phyloP scores from a whole-genome alignment of 352 stramenopile species.

The Pythium scleroteichum region DNA sequence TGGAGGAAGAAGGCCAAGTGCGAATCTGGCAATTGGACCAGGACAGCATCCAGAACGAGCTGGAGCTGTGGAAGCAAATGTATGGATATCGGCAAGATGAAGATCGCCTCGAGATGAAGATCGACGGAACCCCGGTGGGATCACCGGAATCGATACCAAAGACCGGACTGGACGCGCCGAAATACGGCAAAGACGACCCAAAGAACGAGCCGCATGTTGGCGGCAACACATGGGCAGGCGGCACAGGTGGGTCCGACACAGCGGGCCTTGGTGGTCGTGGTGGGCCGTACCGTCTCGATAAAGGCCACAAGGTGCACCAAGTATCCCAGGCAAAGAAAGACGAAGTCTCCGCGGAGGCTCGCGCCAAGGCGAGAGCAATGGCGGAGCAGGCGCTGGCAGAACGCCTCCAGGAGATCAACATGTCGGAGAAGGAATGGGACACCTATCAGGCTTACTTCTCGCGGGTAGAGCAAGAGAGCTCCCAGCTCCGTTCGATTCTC shows the following conservation, averaged over 20 bases:
- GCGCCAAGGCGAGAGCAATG: conserved; percentile 62
- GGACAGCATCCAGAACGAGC: conserved; percentile 42
- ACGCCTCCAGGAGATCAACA: conserved; percentile 78
- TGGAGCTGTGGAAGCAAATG: conserved; percentile 68
- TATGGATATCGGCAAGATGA: conserved; percentile 34
- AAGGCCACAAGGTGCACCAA: conserved; percentile 93
- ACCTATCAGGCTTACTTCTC: conserved; percentile 79
- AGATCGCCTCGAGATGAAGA: conserved; percentile 45
- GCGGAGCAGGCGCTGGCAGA: conserved; percentile 73
- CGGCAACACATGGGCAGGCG: conserved; percentile 94
- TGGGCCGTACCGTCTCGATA: conserved; percentile 94
- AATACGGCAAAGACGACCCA: conserved; percentile 93
- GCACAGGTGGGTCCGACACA: conserved; percentile 93
- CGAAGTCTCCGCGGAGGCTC: conserved; percentile 87
- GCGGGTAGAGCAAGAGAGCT: conserved; percentile 74
- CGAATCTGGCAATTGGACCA: conserved; percentile 68
- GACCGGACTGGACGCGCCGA: conserved; percentile 78
- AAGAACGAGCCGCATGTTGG: conserved; percentile 94
- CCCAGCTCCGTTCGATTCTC: conserved; percentile 78
- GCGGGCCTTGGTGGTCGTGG: conserved; percentile 91
- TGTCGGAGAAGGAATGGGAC: conserved; percentile 79
- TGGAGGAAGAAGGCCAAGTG: conserved; percentile 58
- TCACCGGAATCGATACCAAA: conserved; percentile 53
- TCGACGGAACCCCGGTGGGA: conserved; percentile 37
- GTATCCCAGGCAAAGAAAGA: conserved; percentile 93